Conservation (phyloP, 208 protist genomes). For the Leishmania amazonensis region DNA sequence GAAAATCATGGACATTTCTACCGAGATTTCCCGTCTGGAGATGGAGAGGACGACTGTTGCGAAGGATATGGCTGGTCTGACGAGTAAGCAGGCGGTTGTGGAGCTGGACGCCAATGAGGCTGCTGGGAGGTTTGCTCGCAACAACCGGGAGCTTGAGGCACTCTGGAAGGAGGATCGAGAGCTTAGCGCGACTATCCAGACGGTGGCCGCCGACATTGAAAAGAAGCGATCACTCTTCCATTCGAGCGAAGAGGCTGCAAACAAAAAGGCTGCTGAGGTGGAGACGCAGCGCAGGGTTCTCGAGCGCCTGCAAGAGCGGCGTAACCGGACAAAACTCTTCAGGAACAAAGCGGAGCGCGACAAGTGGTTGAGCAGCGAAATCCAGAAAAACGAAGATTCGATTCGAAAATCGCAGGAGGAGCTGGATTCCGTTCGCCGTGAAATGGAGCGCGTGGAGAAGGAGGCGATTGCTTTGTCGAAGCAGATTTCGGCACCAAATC, state of each 20-base stretch:
- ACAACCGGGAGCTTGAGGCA: constrained; percentile 44
- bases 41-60: constrained; percentile 54
- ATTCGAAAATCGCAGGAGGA: constrained; percentile 53
- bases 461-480: constrained; percentile 10
- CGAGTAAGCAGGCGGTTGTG: constrained; percentile 60
- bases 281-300: constrained; percentile 53
- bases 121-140: constrained; percentile 34
- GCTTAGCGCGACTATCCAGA: constrained; percentile 46
- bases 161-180: constrained; percentile 67
- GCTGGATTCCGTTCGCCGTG: constrained; percentile 35
- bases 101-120: constrained; percentile 71
- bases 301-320: constrained; percentile 86
- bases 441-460: constrained; percentile 38
- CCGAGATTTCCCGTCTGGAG: constrained; percentile 56
- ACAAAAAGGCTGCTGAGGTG: constrained; percentile 41
- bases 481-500: constrained; percentile 7
- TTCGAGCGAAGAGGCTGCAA: constrained; percentile 37
- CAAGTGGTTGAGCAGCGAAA: constrained; percentile 86
- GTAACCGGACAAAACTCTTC: constrained; percentile 91
- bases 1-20: constrained; percentile 44
- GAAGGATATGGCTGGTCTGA: constrained; percentile 55
- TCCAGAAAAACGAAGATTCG: constrained; percentile 62
- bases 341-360: constrained; percentile 90
- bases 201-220: constrained; percentile 35
- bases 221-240: constrained; percentile 38